Percentiles rank a stretch among this genome's conserved stretches.
Conservation (phyloP, 2,329 filamentous ascomycete genomes). For the Claviceps cyperi region DNA sequence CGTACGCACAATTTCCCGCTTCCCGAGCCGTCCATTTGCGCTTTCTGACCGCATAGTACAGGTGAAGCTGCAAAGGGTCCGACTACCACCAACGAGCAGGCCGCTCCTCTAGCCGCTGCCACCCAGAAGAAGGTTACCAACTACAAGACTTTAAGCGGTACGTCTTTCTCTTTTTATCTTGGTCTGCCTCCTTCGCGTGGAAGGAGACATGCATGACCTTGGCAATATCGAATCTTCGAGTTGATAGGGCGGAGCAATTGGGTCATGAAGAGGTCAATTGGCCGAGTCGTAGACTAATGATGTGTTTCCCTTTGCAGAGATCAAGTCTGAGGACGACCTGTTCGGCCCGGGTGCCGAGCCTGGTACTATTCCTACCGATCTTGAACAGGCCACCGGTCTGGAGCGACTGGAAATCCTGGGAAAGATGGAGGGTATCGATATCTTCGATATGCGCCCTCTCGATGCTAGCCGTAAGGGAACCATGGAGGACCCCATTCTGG, state of each 20-base stretch:
- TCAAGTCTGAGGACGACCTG: conserved; percentile 72
- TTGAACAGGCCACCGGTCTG: conserved; percentile 92
- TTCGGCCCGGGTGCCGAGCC: conserved; percentile 65
- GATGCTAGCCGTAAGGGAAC: conserved; percentile 88
- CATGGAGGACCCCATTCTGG: conserved; percentile 74
- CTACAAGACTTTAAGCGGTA: conserved; percentile 35
- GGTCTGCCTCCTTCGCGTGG: conserved; percentile 5
- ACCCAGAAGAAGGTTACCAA: conserved; percentile 31
- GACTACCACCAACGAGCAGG: conserved; percentile 21
- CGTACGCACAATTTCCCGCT: conserved; percentile 27
- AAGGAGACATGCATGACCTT: conserved; percentile 8
- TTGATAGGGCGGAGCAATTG: background rate
- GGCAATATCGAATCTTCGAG: conserved; percentile 4
- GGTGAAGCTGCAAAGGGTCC: conserved; percentile 24
- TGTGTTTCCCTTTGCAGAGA: conserved; percentile 41
- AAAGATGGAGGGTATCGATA: conserved; percentile 96
- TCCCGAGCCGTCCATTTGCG: conserved; percentile 12
- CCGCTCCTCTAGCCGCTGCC: conserved; percentile 21
- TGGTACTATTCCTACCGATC: conserved; percentile 80
- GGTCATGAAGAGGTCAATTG: background rate
- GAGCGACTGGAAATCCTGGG: conserved; percentile 97
- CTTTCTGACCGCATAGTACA: conserved; percentile 9
- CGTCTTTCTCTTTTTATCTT: conserved; percentile 9
- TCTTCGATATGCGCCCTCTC: conserved; percentile 97
- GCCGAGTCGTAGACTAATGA: conserved; percentile 8